A percentile compares a stretch with the other conserved stretches of the same genome.
These are phyloP conservation scores for Retiboletus fuscus DNA, from an alignment of 1,284 basidiomycete species.

Conservation along the genomic window DNA sequence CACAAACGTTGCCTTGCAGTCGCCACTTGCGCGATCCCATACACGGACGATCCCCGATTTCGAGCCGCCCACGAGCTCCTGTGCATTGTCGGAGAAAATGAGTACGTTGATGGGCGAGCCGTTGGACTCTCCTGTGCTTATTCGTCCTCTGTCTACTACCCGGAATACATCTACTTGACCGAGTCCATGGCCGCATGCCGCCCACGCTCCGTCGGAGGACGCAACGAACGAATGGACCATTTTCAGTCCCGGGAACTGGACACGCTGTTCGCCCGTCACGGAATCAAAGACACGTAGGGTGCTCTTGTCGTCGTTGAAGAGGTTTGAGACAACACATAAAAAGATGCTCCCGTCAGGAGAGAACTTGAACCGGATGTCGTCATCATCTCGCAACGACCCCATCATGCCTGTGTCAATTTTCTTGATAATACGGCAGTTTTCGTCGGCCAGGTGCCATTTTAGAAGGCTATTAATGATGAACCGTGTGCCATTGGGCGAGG, in stretches of 20 bases:
- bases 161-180: constrained; percentile 28
- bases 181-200: constrained; percentile 28
- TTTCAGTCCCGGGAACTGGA: constrained; percentile 31
- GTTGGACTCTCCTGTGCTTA: not conserved
- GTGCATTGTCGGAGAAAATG: constrained; percentile 28
- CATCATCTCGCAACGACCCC: not conserved
- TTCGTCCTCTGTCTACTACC: not conserved
- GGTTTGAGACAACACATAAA: constrained; percentile 1
- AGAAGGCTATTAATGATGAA: constrained; percentile 15
- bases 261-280: constrained; percentile 22
- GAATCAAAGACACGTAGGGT: constrained; percentile 32
- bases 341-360: constrained; percentile 30
- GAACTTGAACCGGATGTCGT: constrained; percentile 25
- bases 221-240: constrained; percentile 15
- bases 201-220: constrained; percentile 28
- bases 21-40: constrained; percentile 31
- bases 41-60: constrained; percentile 26
- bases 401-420: constrained; percentile 25
- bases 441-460: constrained; percentile 27
- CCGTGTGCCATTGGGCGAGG: constrained; percentile 28
- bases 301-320: constrained; percentile 23
- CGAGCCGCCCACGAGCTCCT: constrained; percentile 31
- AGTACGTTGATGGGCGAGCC: constrained; percentile 7
- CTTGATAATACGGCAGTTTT: constrained; percentile 23
- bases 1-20: constrained; percentile 29